These are phyloP conservation scores for Epichloe sp. DNA, from an alignment of 2,329 filamentous ascomycete genomes.

Conservation along the genomic window DNA sequence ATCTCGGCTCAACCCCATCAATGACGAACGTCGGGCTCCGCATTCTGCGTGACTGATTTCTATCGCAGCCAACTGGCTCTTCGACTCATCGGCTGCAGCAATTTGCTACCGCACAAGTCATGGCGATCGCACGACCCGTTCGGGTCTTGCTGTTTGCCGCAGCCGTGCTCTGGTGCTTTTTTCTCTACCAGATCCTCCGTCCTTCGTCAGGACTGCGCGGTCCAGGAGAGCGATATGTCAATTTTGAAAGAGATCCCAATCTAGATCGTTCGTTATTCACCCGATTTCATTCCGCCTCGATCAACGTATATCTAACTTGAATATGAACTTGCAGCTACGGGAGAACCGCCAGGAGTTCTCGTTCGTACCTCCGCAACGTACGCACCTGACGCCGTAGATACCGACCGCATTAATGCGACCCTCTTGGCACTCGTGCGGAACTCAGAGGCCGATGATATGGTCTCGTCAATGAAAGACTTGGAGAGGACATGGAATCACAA, in stretches of 20 bases:
- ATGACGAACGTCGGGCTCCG: background rate
- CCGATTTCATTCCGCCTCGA: background rate
- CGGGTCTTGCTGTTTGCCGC: conserved; percentile 63
- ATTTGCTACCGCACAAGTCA: conserved; percentile 21
- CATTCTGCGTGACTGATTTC: background rate
- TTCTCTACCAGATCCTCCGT: conserved; percentile 63
- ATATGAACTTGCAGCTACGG: conserved; percentile 46
- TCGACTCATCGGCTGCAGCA: background rate
- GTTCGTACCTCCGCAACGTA: conserved; percentile 67
- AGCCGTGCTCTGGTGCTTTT: conserved; percentile 62
- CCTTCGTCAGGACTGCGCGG: conserved; percentile 34
- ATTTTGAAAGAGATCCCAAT: conserved; percentile 70
- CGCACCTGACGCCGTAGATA: conserved; percentile 58
- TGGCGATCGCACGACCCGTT: conserved; percentile 79
- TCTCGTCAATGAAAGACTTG: conserved; percentile 80
- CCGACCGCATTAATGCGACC: conserved; percentile 83
- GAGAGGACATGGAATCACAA: conserved; percentile 96
- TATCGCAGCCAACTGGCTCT: background rate
- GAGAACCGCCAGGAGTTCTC: conserved; percentile 68
- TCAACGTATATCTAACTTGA: conserved; percentile 8
- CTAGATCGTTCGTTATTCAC: conserved; percentile 56
- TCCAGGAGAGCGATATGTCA: conserved; percentile 29
- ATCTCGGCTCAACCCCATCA: background rate
- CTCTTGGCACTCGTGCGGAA: conserved; percentile 87
- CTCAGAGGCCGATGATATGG: conserved; percentile 70